These are phyloP conservation scores for Serendipita sp. DNA, from an alignment of 768 basidiomycete species.

Conservation along the genomic window DNA sequence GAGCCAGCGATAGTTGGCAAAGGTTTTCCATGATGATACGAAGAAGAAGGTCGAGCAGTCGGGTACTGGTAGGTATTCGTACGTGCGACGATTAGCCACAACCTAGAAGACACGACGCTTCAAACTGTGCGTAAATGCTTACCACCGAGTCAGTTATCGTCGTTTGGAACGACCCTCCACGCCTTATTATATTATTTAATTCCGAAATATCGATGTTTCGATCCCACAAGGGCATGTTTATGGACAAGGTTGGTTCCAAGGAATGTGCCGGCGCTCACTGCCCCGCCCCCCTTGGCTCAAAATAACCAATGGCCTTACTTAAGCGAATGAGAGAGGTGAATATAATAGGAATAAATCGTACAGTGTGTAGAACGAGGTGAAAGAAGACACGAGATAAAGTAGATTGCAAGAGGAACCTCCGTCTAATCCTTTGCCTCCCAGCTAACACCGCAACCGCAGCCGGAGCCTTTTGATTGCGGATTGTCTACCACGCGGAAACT, in stretches of 20 bases:
- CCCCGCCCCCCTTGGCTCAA: no score
- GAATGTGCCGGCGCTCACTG: no score
- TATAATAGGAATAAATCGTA: no score
- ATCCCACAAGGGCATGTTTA: not conserved
- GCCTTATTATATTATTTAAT: not conserved
- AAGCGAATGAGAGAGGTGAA: no score
- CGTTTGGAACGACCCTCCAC: not conserved
- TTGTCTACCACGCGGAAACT: conserved; percentile 72
- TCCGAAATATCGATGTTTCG: not conserved
- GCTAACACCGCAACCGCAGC: conserved; percentile 91
- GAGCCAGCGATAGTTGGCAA: not conserved
- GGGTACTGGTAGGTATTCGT: not conserved
- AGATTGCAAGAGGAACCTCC: not conserved
- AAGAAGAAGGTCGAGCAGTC: not conserved
- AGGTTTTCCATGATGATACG: conserved; percentile 1
- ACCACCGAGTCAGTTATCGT: not conserved
- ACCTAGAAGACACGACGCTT: no score
- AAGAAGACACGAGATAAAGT: not conserved
- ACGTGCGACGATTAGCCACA: not conserved
- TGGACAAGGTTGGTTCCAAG: not conserved
- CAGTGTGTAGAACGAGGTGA: no score
- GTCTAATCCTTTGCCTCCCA: conserved; percentile 60
- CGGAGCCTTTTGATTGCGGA: conserved; percentile 76
- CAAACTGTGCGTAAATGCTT: not conserved
- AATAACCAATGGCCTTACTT: no score